Evolutionary conservation across 352 stramenopile species (phyloP), one percentile per base, ranked within the genome.

Genomic region (Phytopythium chamaehyphon): DNA sequence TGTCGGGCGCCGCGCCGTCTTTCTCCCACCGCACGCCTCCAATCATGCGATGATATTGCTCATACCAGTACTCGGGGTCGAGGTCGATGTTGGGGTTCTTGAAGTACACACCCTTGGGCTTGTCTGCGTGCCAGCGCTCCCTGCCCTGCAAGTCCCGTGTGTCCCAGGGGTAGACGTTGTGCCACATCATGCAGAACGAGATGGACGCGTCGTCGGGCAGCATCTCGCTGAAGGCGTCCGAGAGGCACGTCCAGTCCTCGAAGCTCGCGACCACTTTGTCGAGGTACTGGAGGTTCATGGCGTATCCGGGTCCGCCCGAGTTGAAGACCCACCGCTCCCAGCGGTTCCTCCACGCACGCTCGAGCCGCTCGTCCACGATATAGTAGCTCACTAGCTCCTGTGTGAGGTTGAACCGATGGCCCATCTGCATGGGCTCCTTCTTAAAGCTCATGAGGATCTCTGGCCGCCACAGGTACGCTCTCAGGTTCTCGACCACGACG

Each of bases 181-280:
- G 50, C 80, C 80, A 93, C 73, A 88, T 89, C 77, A 93, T 89
- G 39, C 83, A 93, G 59, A 89, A 93, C 55, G 83, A 88, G 48
- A 93, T 88, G 40, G 77, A 78, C 26, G 71, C 72, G 46, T 93
- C 83, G 47, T 93, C 80, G 5, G 83, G 80, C 33, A 93, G 63
- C 78, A 86, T 90, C 49, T 80, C 64, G 40, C 76, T 89, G 57
- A 73, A 68, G 40, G 52, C 51, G 48, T 90, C 76, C 23, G 76
- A 89, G 21, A 93, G 49, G 35, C 83, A 93, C 24, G 52, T 79
- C 55, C 59, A 69, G 23, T 85, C 65, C 2, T 71, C 61, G 21
- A 90, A 46, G 36, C 73, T 77, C 15, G 49, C 58, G 4, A 93
- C 69, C 18, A 93, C 74, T 51, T 80, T 76, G 64, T 86, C 75